Evolutionary conservation across 2,329 filamentous ascomycete genomes (phyloP).

Genomic region (Ophiostoma australiae): DNA sequence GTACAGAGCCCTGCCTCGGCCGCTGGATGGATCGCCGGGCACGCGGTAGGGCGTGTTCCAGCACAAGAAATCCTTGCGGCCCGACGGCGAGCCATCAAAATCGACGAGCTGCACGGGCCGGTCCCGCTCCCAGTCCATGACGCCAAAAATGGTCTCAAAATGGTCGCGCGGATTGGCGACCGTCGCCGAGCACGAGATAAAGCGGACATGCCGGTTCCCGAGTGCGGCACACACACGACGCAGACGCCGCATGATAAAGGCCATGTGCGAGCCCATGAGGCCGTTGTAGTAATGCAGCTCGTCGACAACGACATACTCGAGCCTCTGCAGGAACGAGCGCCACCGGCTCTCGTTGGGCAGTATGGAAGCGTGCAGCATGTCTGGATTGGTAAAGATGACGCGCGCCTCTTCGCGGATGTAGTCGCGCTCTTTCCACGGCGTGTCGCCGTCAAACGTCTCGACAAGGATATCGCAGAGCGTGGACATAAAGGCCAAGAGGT

Average conservation of each 20-base stretch:
- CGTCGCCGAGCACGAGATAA: constrained; percentile 94
- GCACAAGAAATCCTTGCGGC: constrained; percentile 89
- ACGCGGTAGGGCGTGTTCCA: constrained; percentile 98
- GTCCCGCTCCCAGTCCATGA: constrained; percentile 50
- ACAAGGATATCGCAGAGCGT: constrained; percentile 70
- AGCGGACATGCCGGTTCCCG: constrained; percentile 78
- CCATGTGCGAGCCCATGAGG: constrained; percentile 86
- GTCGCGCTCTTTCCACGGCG: constrained; percentile 72
- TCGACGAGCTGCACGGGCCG: constrained; percentile 66
- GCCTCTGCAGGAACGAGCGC: constrained; percentile 78
- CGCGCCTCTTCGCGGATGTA: constrained; percentile 79
- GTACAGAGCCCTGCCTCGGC: constrained; percentile 72
- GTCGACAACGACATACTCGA: constrained; percentile 85
- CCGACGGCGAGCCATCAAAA: constrained; percentile 87
- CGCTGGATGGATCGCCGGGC: constrained; percentile 77
- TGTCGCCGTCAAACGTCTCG: constrained; percentile 95
- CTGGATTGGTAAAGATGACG: constrained; percentile 95
- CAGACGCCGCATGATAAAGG: constrained; percentile 87
- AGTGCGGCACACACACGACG: constrained; percentile 83
- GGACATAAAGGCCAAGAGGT: constrained; percentile 75
- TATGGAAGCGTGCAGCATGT: constrained; percentile 95
- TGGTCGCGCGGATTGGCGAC: constrained; percentile 89
- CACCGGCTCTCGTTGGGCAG: constrained; percentile 86
- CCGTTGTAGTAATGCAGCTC: constrained; percentile 97
- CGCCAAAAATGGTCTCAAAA: constrained; percentile 90